These are phyloP conservation scores for Neurospora africana DNA, from an alignment of 495 filamentous ascomycete genomes.

Conservation along the genomic window DNA sequence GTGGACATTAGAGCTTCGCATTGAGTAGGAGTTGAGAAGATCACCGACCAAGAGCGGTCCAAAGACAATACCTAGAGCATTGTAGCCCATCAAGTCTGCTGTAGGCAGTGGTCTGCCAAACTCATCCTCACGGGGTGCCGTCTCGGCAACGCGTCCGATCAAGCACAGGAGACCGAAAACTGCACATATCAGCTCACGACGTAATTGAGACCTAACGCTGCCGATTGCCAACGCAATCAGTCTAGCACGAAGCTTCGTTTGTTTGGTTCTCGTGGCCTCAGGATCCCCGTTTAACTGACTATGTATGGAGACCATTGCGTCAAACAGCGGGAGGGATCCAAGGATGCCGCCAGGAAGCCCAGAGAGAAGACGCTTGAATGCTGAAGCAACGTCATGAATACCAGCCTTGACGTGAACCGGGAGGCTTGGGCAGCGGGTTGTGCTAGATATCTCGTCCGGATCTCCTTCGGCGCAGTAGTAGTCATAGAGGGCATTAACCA, in stretches of 20 bases:
- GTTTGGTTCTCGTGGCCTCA: slow-evolving; percentile 37
- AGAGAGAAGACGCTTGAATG: slow-evolving; percentile 59
- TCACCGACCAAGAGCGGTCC: slow-evolving; percentile 54
- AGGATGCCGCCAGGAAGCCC: slow-evolving; percentile 67
- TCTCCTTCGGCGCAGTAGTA: slow-evolving; percentile 46
- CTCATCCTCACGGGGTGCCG: slow-evolving; percentile 35
- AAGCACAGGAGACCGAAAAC: slow-evolving; percentile 53
- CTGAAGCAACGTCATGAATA: slow-evolving; percentile 61
- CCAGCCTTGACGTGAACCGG: slow-evolving; percentile 43
- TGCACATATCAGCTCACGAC: slow-evolving; percentile 53
- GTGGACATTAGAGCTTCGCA: slow-evolving; percentile 26
- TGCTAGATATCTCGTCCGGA: slow-evolving; percentile 35
- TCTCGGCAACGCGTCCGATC: slow-evolving; percentile 43
- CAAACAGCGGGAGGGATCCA: slow-evolving; percentile 56
- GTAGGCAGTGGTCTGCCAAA: slow-evolving; percentile 36
- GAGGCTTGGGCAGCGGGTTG: slow-evolving; percentile 42
- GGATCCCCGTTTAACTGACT: slow-evolving; percentile 40
- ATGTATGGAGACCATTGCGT: slow-evolving; percentile 53
- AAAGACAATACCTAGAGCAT: slow-evolving; percentile 52
- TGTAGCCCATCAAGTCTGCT: slow-evolving; percentile 49
- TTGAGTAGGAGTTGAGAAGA: slow-evolving; percentile 34
- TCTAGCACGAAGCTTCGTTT: slow-evolving; percentile 44
- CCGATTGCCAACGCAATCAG: slow-evolving; percentile 55
- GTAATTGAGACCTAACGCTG: slow-evolving; percentile 43
- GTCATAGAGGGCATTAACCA: slow-evolving; percentile 48